These are phyloP conservation scores for Irineochytrium annulatum DNA, from an alignment of 192 early-diverging fungal genomes.

Conservation along the genomic window DNA sequence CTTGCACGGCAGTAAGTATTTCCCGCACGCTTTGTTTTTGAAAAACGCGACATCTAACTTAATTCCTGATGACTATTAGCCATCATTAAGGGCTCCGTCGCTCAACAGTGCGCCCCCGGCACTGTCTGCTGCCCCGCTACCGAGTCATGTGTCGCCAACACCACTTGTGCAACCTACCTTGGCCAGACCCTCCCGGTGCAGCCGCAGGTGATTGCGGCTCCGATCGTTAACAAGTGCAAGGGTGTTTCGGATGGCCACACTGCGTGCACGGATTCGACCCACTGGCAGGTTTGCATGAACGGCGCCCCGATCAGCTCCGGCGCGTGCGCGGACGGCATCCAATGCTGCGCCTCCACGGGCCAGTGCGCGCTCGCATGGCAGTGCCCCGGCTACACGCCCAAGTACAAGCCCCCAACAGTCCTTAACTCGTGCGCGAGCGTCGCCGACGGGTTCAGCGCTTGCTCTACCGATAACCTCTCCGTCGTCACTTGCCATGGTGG, in stretches of 20 bases:
- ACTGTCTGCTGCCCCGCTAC: not conserved
- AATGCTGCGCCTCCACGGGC: not conserved
- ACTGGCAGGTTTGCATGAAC: not conserved
- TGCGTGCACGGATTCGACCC: not conserved
- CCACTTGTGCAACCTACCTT: not conserved
- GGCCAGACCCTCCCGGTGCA: not conserved
- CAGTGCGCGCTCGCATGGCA: not conserved
- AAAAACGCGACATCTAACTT: not conserved
- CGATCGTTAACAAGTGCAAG: not conserved
- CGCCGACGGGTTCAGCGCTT: not conserved
- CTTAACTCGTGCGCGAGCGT: not conserved
- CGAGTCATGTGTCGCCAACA: not conserved
- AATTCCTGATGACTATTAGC: not conserved
- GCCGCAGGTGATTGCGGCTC: not conserved
- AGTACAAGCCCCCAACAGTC: not conserved
- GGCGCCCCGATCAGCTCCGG: not conserved
- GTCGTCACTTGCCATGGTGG: too few relatives aligned
- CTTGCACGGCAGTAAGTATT: not conserved
- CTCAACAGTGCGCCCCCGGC: not conserved
- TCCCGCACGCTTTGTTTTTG: too few relatives aligned
- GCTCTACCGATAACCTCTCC: too few relatives aligned
- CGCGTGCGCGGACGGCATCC: not conserved
- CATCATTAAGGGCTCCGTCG: not conserved
- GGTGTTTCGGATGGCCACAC: not conserved
- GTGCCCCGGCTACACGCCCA: not conserved